Percentiles rank a stretch among this genome's conserved stretches.
phyloP scores from a whole-genome alignment of 768 basidiomycete species.

The Tephrocybe rancida region DNA sequence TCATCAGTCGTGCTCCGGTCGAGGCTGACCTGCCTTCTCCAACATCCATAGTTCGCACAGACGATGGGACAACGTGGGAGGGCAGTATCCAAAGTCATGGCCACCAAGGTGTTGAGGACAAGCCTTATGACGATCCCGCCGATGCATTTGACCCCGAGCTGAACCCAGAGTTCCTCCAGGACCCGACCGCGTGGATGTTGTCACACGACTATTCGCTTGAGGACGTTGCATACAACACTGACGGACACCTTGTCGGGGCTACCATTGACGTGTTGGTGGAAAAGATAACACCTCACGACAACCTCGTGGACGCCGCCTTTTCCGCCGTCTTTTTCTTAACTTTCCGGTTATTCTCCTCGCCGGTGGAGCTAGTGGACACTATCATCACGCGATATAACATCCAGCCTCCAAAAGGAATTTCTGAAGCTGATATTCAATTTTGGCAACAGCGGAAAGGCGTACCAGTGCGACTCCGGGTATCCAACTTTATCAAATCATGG shows the following conservation, averaged over 20 bases:
- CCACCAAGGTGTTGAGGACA: conserved; percentile 50
- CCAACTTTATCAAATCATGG: conserved; percentile 95
- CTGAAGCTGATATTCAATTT: conserved; percentile 60
- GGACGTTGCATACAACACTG: conserved; percentile 89
- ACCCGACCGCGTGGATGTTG: conserved; percentile 55
- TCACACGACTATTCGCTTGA: conserved; percentile 80
- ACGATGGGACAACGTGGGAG: conserved; percentile 63
- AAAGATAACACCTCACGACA: conserved; percentile 95
- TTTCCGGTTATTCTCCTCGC: conserved; percentile 88
- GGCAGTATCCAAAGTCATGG: conserved; percentile 42
- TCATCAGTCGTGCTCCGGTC: conserved; percentile 30
- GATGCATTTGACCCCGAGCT: conserved; percentile 42
- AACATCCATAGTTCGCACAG: conserved; percentile 49
- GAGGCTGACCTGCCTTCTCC: conserved; percentile 53
- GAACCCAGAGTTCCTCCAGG: conserved; percentile 37
- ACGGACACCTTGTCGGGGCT: conserved; percentile 90
- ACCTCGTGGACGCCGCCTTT: conserved; percentile 86
- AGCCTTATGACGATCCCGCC: conserved; percentile 50
- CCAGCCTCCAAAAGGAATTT: conserved; percentile 57
- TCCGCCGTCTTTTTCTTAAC: conserved; percentile 92
- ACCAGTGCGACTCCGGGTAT: conserved; percentile 88
- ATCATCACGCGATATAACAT: conserved; percentile 86
- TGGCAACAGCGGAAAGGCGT: conserved; percentile 91
- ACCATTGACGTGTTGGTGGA: conserved; percentile 90
- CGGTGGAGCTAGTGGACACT: conserved; percentile 72